These are phyloP conservation scores for Dichotomocladium elegans DNA, from an alignment of 371 early-diverging fungal species.

Conservation along the genomic window DNA sequence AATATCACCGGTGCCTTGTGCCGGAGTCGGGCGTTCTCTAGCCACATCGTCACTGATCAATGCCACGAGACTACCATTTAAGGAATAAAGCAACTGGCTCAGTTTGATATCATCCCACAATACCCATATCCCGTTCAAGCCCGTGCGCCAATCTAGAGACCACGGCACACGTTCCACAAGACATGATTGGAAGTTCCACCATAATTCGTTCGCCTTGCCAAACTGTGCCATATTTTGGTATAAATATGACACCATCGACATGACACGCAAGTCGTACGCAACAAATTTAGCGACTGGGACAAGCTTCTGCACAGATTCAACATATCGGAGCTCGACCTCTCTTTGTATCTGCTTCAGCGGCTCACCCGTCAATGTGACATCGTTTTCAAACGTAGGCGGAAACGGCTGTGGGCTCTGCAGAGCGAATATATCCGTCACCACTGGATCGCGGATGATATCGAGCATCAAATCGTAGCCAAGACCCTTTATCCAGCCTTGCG, in stretches of 20 bases:
- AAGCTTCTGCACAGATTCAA: conserved; percentile 1
- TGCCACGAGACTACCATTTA: conserved; percentile 75
- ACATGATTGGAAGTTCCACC: conserved; percentile 57
- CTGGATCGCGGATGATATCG: conserved; percentile 45
- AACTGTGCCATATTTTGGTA: conserved; percentile 14
- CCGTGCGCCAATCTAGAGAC: conserved; percentile 56
- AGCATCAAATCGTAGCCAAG: conserved; percentile 67
- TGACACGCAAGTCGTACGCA: conserved; percentile 53
- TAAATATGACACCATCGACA: conserved; percentile 49
- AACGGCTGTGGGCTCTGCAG: conserved; percentile 18
- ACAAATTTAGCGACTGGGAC: conserved; percentile 35
- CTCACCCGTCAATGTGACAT: neutral
- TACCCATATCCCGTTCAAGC: conserved; percentile 50
- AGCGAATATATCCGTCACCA: conserved; percentile 54
- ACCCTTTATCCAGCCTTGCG: conserved; percentile 83
- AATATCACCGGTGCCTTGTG: neutral
- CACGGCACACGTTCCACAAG: conserved; percentile 56
- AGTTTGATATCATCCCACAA: conserved; percentile 60
- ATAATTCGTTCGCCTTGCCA: conserved; percentile 6
- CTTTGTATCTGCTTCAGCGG: neutral
- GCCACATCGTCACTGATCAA: no score
- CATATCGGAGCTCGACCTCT: conserved; percentile 14
- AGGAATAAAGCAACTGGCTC: conserved; percentile 67
- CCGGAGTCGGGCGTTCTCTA: conserved; percentile 34
- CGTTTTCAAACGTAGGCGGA: conserved; percentile 26